Conservation (phyloP, 1,139 yeast species). For the Arxiozyma bovina region DNA sequence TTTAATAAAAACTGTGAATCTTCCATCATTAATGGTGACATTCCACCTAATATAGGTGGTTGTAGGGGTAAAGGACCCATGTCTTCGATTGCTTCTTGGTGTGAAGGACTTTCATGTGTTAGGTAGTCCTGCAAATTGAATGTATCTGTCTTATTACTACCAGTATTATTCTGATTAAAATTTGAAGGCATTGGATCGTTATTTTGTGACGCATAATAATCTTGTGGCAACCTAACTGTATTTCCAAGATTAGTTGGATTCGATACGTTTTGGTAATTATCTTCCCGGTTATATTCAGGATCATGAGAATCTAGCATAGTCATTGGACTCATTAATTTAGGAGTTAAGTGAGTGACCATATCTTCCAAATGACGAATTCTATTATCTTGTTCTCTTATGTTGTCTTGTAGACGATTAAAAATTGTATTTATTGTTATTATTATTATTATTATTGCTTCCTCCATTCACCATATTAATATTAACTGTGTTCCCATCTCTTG, state of each 20-base stretch:
- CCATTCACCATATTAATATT: background rate
- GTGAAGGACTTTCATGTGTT: constrained; percentile 3
- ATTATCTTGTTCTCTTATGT: constrained; percentile 28
- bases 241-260: no score
- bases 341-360: constrained; percentile 17
- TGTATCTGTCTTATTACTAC: background rate
- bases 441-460: background rate
- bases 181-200: background rate
- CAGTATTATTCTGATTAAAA: background rate
- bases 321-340: constrained; percentile 5
- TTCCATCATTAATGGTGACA: constrained; percentile 5
- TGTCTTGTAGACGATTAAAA: constrained; percentile 5
- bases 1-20: background rate
- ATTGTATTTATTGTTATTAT: no score
- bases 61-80: background rate
- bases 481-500: background rate
- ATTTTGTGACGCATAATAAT: background rate
- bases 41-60: background rate
- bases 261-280: background rate
- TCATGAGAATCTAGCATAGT: background rate
- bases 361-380: constrained; percentile 27
- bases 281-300: background rate
- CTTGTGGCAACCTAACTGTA: background rate
- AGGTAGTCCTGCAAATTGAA: constrained; percentile 15
- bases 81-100: background rate